Percentiles rank a stretch among this genome's conserved stretches.
Conservation (phyloP, 768 basidiomycete species). For the Hygrophorus pudorinus region DNA sequence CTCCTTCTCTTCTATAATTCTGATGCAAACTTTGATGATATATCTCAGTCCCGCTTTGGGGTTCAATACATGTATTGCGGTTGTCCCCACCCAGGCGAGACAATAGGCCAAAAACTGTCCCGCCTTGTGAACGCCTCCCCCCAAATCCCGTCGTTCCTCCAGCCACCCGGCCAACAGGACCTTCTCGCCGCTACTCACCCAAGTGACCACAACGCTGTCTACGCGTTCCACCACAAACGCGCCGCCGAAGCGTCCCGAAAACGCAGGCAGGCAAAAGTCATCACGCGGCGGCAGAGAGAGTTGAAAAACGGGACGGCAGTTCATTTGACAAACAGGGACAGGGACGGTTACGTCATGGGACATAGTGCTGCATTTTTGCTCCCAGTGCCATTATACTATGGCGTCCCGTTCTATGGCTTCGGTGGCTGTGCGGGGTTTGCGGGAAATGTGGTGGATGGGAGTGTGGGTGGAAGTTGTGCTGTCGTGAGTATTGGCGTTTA, state of each 20-base stretch:
- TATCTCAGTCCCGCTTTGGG: conserved; percentile 34
- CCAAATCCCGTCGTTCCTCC: conserved; percentile 19
- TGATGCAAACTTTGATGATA: background rate
- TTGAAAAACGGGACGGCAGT: conserved; percentile 3
- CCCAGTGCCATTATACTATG: conserved; percentile 27
- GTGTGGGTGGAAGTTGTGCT: conserved; percentile 19
- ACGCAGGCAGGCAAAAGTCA: conserved; percentile 16
- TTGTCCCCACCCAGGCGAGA: conserved; percentile 39
- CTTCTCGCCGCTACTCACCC: conserved; percentile 44
- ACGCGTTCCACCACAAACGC: conserved; percentile 21
- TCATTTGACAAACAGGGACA: conserved; percentile 15
- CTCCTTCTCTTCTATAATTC: conserved; percentile 2
- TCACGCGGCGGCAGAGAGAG: conserved; percentile 18
- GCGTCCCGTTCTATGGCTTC: conserved; percentile 3
- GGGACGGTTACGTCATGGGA: conserved; percentile 8
- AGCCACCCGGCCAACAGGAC: conserved; percentile 22
- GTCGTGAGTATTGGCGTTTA: conserved; percentile 9
- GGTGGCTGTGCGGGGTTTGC: conserved; percentile 14
- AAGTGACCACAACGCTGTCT: conserved; percentile 41
- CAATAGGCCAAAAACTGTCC: conserved; percentile 31
- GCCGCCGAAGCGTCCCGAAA: conserved; percentile 14
- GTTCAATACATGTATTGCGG: conserved; percentile 51
- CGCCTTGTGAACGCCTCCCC: conserved; percentile 17
- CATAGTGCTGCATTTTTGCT: conserved; percentile 28
- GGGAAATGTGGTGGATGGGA: conserved; percentile 14